Evolutionary conservation across 73 alveolate genomes (phyloP).

Genomic region (Symbiodinium pilosum): DNA sequence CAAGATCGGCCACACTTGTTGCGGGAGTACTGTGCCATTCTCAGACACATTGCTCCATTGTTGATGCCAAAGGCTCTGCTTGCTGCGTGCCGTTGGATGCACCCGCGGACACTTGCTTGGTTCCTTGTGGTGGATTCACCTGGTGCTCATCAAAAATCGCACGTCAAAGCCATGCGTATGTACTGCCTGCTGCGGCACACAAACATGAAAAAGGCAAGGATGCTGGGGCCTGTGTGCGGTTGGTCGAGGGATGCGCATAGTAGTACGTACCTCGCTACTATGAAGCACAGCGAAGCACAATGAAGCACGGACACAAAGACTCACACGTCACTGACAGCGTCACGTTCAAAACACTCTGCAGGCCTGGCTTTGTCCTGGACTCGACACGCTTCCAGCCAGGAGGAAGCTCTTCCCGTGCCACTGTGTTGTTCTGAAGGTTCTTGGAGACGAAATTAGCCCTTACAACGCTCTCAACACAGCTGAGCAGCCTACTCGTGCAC

Average conservation of each 20-base stretch:
- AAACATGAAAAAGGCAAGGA: background rate
- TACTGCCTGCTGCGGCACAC: too few relatives aligned
- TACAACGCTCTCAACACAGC: too few relatives aligned
- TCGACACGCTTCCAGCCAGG: slow-evolving; percentile 57
- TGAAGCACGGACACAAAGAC: background rate
- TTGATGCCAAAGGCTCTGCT: background rate
- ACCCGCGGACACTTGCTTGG: slow-evolving; percentile 23
- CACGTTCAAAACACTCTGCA: too few relatives aligned
- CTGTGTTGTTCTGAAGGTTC: slow-evolving; percentile 45
- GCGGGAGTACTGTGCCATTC: too few relatives aligned
- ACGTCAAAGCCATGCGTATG: too few relatives aligned
- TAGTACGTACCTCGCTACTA: slow-evolving; percentile 29
- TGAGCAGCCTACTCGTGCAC: background rate
- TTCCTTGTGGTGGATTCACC: slow-evolving; percentile 54
- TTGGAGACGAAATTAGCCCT: slow-evolving; percentile 30
- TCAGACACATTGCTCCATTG: background rate
- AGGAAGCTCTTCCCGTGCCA: slow-evolving; percentile 42
- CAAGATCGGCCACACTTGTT: too few relatives aligned
- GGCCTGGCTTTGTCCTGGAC: slow-evolving; percentile 64
- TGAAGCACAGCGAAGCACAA: background rate
- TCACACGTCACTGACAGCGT: background rate
- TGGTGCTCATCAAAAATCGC: background rate
- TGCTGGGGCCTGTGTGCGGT: slow-evolving; percentile 62
- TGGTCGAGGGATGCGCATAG: slow-evolving; percentile 72
- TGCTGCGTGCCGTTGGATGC: background rate